A percentile compares a stretch with the other conserved stretches of the same genome.
Conservation (phyloP, 805 yeast genomes). For the Nakazawaea laoshanensis region DNA sequence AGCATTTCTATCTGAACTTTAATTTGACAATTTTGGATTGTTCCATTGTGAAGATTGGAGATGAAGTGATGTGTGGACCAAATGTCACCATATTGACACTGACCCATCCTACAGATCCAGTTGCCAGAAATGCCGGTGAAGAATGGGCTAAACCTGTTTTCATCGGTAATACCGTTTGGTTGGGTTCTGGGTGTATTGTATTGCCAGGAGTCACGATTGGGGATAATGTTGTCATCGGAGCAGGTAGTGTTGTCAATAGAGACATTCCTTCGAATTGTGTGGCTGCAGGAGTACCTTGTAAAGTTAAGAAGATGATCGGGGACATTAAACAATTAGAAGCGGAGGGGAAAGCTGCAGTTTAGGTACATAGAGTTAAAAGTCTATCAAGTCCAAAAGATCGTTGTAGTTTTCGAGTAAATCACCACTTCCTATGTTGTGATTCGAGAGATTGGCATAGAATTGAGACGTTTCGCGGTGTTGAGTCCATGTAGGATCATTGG, state of each 20-base stretch:
- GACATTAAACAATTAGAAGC: too few relatives aligned
- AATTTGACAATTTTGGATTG: constrained; percentile 50
- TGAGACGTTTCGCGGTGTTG: neutral
- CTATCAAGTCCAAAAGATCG: constrained; percentile 6
- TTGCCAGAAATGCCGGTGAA: constrained; percentile 24
- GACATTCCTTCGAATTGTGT: constrained; percentile 47
- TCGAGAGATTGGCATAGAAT: constrained; percentile 8
- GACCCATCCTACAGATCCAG: constrained; percentile 51
- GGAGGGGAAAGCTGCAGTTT: too few relatives aligned
- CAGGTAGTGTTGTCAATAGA: constrained; percentile 57
- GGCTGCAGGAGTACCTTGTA: constrained; percentile 60
- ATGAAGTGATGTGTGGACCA: constrained; percentile 55
- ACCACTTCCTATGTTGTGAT: constrained; percentile 6
- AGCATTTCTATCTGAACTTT: constrained; percentile 53
- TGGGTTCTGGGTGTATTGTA: constrained; percentile 46
- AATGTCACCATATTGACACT: constrained; percentile 53
- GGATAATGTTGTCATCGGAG: constrained; percentile 52
- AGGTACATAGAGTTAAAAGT: too few relatives aligned
- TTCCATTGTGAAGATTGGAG: constrained; percentile 52
- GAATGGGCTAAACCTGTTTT: constrained; percentile 51
- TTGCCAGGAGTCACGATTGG: constrained; percentile 66
- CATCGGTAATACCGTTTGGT: constrained; percentile 63
- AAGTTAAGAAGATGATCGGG: too few relatives aligned
- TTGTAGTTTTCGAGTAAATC: neutral
- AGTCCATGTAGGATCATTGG: constrained; percentile 4